Evolutionary conservation across 768 basidiomycete genomes (phyloP), one percentile per base, ranked within the genome.

Genomic region (Collybiopsis confluens): DNA sequence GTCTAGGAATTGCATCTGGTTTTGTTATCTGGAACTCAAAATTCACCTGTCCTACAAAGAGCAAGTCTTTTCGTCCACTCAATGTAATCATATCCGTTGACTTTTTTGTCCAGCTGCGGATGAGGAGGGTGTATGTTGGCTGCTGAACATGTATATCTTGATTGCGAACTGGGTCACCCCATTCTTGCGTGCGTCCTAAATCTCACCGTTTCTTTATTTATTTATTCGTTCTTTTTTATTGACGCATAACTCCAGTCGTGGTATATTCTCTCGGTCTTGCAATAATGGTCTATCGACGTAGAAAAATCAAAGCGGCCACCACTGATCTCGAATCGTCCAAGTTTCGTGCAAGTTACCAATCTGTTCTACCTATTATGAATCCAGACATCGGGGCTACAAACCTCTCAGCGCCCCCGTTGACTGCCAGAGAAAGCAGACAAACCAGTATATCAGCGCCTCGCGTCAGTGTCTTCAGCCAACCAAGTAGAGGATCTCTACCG

Each of bases 101-200:
- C 23, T 2, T 20, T 37, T 52, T 23, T 47, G 18, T 30, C 35
- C 46, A 79, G 77, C 70, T 50, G 60, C 68, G 9, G 70, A 76
- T 56, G 65, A 73, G 41, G 64, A 68, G 48, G 73, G 69, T 9
- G 63, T 75, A n/a, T 85, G 83, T 60, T 68, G 68, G 50, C 64
- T 80, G 8, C 65, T 82, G 35, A 73, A 74, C 52, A 60, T 75
- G 4, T 82, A 73, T 57, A 75, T 82, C 33, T 54, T 81, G 46
- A 59, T 80, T 1, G 73, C 71, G 38, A 79, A 73, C 58, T 85
- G 83, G 83, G 59, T 81, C 37, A 65, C 73, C 46, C 83, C 83
- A 21, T 64, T 64, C 2, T 61, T 83, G 40, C 64, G 83, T 85
- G 55, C 57, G 82, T 67, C 4, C 2, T 23, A 4, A 23, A 44